These are phyloP conservation scores for Metschnikowia sp. DNA, from an alignment of 805 yeast species.

Conservation along the genomic window DNA sequence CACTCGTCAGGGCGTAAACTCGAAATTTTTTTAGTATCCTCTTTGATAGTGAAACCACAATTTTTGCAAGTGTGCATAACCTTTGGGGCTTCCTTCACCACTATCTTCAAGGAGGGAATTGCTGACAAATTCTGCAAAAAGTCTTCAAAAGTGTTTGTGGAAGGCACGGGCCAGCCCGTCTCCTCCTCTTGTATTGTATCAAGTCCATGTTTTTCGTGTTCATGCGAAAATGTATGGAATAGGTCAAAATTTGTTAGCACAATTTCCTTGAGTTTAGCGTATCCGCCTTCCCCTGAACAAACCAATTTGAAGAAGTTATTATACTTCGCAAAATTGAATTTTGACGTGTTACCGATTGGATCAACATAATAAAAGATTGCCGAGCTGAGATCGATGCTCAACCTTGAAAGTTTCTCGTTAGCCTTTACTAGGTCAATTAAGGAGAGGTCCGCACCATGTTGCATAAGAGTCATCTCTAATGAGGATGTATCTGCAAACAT, in stretches of 20 bases:
- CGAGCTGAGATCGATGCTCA: conserved; percentile 50
- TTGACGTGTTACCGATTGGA: conserved; percentile 13
- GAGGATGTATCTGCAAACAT: conserved; percentile 40
- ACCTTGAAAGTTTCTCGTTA: conserved; percentile 31
- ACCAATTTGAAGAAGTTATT: conserved; percentile 26
- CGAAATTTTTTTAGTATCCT: conserved; percentile 9
- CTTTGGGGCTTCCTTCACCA: conserved; percentile 22
- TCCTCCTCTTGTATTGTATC: conserved; percentile 12
- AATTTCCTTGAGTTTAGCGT: conserved; percentile 24
- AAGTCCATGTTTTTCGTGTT: conserved; percentile 11
- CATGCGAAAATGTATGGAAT: conserved; percentile 18
- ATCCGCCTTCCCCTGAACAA: conserved; percentile 35
- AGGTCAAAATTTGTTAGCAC: conserved; percentile 33
- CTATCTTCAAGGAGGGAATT: conserved; percentile 23
- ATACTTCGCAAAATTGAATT: conserved; percentile 32
- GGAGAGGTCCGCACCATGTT: conserved; percentile 46
- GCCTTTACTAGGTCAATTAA: conserved; percentile 44
- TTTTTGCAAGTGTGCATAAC: conserved; percentile 28
- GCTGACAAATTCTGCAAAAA: conserved; percentile 21
- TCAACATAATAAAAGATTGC: conserved; percentile 34
- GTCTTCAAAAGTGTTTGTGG: conserved; percentile 22
- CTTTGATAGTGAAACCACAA: conserved; percentile 28
- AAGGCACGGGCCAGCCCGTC: conserved; percentile 19
- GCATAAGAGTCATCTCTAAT: conserved; percentile 37
- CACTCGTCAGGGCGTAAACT: conserved; percentile 18